Conservation (phyloP, 2,329 filamentous ascomycete genomes). For the Alternaria sp. region DNA sequence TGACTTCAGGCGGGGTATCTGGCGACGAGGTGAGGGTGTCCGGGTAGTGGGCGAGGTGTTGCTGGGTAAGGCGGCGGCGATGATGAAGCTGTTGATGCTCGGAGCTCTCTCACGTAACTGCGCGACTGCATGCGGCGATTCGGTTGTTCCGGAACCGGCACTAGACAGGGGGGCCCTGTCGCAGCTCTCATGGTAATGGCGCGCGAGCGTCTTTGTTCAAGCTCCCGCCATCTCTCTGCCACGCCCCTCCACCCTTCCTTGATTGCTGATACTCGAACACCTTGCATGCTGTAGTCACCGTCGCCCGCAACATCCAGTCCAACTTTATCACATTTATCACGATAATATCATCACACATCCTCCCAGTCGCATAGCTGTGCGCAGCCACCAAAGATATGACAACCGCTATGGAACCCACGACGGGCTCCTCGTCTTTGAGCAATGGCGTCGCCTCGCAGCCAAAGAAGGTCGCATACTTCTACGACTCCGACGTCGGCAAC, state of each 20-base stretch:
- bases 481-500: slow-evolving; percentile 97
- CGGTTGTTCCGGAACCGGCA: slow-evolving; percentile 17
- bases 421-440: slow-evolving; percentile 20
- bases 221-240: slow-evolving; percentile 16
- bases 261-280: neutral
- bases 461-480: slow-evolving; percentile 96
- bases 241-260: slow-evolving; percentile 6
- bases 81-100: slow-evolving; percentile 18
- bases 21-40: neutral
- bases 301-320: neutral
- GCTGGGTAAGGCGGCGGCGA: slow-evolving; percentile 14
- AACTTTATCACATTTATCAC: neutral
- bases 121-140: slow-evolving; percentile 17
- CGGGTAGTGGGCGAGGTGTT: slow-evolving; percentile 2
- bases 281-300: neutral
- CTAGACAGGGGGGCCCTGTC: slow-evolving; percentile 14
- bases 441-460: slow-evolving; percentile 36
- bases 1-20: neutral
- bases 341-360: neutral
- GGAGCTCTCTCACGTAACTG: slow-evolving; percentile 19
- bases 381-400: slow-evolving; percentile 24
- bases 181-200: slow-evolving; percentile 13
- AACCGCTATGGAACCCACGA: slow-evolving; percentile 6
- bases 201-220: slow-evolving; percentile 15
- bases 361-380: slow-evolving; percentile 21